Evolutionary conservation across 2,329 filamentous ascomycete species (phyloP).

Genomic region (Aspergillus sp.): DNA sequence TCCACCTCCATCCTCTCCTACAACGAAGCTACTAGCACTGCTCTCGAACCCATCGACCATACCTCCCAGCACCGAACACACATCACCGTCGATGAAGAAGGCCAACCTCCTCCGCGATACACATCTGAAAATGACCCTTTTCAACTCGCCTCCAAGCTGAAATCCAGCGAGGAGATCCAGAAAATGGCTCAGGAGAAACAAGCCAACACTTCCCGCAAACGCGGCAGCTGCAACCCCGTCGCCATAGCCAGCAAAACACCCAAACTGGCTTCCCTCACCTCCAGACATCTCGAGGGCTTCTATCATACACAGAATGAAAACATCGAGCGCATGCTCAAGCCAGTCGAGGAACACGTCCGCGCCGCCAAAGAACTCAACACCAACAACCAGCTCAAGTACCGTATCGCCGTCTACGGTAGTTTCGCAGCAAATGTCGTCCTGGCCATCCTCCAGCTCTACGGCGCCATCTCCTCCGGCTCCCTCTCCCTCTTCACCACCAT

Average conservation of each 20-base stretch:
- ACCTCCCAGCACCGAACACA: slow-evolving; percentile 16
- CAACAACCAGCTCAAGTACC: slow-evolving; percentile 67
- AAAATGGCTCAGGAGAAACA: slow-evolving; percentile 52
- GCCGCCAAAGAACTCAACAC: slow-evolving; percentile 75
- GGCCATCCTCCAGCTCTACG: slow-evolving; percentile 79
- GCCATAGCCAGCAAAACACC: slow-evolving; percentile 32
- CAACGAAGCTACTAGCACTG: slow-evolving; percentile 37
- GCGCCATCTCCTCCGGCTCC: slow-evolving; percentile 79
- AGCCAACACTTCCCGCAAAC: slow-evolving; percentile 75
- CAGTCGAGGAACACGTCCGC: slow-evolving; percentile 83
- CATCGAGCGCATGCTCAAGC: slow-evolving; percentile 86
- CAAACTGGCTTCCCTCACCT: slow-evolving; percentile 27
- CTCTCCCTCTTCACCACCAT: slow-evolving; percentile 96
- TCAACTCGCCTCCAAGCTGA: slow-evolving; percentile 70
- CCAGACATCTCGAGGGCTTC: slow-evolving; percentile 61
- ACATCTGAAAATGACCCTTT: slow-evolving; percentile 72
- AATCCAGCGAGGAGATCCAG: slow-evolving; percentile 70
- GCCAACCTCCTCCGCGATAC: slow-evolving; percentile 50
- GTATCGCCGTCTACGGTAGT: slow-evolving; percentile 59
- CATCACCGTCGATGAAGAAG: slow-evolving; percentile 40
- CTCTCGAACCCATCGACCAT: slow-evolving; percentile 30
- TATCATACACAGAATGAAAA: slow-evolving; percentile 90
- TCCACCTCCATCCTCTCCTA: slow-evolving; percentile 17
- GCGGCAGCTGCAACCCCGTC: slow-evolving; percentile 3
- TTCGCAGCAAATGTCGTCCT: slow-evolving; percentile 79